Base-by-base conservation (phyloP, 2,329 filamentous ascomycete genomes). In the Penicillium sp. region DNA sequence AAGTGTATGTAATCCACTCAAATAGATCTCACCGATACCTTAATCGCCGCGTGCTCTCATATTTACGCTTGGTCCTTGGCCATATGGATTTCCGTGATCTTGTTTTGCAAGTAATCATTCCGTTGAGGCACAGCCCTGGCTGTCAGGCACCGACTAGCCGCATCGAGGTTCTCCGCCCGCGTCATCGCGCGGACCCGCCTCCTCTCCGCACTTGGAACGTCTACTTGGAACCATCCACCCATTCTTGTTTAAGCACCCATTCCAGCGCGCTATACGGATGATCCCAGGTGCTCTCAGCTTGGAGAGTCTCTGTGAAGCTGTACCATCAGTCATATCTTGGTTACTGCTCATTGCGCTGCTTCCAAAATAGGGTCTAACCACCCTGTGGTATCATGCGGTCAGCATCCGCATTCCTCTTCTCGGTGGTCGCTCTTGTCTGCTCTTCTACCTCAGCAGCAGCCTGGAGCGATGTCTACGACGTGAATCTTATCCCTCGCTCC, bases 401-500 rank as follows among this genome's bases (percentile, higher is more conserved):
- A 42, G 51, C 52, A 41, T 48, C 54, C 34, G 43, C 56, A 34
- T 42, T 62, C 26, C 51, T 53, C 26, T 47, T 66, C 13, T 57
- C 58, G 24, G 43, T 66, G 34, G 52, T 61, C 45, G 49, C 59
- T 36, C 50, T 63, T n/a, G 54, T 63, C 40, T 56, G 62, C 24
- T 46, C 63, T 36, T 49, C 58, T 24, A 52, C 51, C 35, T 55
- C 54, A 8, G 51, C 54, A 29, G 42, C 52, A 46, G 62, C 59
- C 40, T 62, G 56, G 55, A 56, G 54, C 38, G 85, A 83, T 65
- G 83, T 80, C 60, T 81, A 81, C 45, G 77, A 79, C 43, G 66
- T 77, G 54, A 58, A 80, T 82, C 57, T 81, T 78, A 71, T 73
- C 80, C 65, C 80, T 76, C 80, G 81, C 37, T 81, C 86, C 65